Evolutionary conservation across 2,329 filamentous ascomycete genomes (phyloP), one percentile per base, ranked within the genome.

Genomic region (Macrophomina phaseolina): DNA sequence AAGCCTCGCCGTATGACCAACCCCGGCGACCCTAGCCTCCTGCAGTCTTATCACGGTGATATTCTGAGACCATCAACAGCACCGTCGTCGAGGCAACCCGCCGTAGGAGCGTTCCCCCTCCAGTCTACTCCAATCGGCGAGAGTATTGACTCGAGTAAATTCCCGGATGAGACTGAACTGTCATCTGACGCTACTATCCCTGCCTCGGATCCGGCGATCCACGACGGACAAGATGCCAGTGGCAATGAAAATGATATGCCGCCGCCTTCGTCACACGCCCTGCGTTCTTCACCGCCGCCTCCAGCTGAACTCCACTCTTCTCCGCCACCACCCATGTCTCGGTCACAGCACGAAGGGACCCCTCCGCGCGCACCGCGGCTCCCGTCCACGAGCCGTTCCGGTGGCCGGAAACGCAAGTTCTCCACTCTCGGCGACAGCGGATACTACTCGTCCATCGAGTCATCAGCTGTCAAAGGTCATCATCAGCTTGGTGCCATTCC

Each of bases 391-490:
- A 91, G 91, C n/a, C 85, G 85, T 51, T 84, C 81, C 38, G 88
- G 88, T 62, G 87, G 89, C 46, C 89, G 90, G 71, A 92, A 92
- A 80, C 90, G 91, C 71, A 94, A 93, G 77, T 88, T 91, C 73
- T 87, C 87, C 36, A 90, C 91, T 12, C 90, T 96, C 83, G 92
- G 91, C 74, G 95, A 99, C 79, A 98, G 94, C 76, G 95, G 95
- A 48, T 99, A 98, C 79, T 97, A 97, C 76, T 98, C 95, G 1
- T 97, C 94, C 0, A 85, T 98, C 18, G 94, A 97, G 72, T 98
- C 95, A 2, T 98, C 95, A 0, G 93, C 86, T 14, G 86, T 92
- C 76, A 88, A 94, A 67, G 89, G 91, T 56, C 88, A 89, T 69
- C 42, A 48, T n/a, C 86, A 87, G 70, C 83, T 87, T 68, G 82